Base-by-base conservation (phyloP, 176 grass and related monocot genomes). In the Avena sativa region DNA sequence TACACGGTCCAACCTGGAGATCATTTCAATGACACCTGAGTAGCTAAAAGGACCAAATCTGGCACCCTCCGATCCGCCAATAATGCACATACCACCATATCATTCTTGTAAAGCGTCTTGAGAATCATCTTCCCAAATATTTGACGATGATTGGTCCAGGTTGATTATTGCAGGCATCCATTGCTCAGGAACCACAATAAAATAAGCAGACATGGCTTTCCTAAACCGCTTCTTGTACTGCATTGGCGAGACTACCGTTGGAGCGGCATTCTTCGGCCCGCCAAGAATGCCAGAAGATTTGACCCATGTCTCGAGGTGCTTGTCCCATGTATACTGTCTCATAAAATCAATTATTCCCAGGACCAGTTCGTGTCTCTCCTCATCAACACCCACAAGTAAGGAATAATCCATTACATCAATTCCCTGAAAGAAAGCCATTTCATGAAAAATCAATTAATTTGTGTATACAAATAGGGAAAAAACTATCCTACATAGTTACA, bases 251-350 rank as follows among this genome's bases (percentile, higher is more conserved):
- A 98, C 81, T 40, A 98, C 97, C 19, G 97, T 98, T 43, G 97
- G 97, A 26, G 92, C 66, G 20, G 85, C 83, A 76, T 96, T 95
- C 68, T 91, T 96, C 9, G 90, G 87, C 4, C 97, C 94, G 17
- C 97, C 94, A 30, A 98, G 87, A 71, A 98, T 91, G 66, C 97
- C 94, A 71, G 92, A 79, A 40, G 97, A 92, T 84, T 98, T 98
- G 47, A 95, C 94, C 97, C 97, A 98, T 68, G 97, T 98, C 82
- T 98, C 97, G 2, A 98, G 92, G 80, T 98, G 97, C 89, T 98
- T 98, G 90, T 98, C 96, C 96, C 96, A 98, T 86, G 96, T 98
- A 53, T 98, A 98, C 85, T 98, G 96, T 81, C 96, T 92, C 97
- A 98, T 96, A 71, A 98, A 98, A 91, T 98, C 97, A 57, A 98